Percentiles rank a stretch among this genome's conserved stretches.
These are phyloP conservation scores for apple (Malus domestica) DNA, from an alignment of 306 rosid genomes.

Conservation along the genomic window ASM211411v1 NC_041793.1:32863001-32863500, in stretches of 20 bases:
- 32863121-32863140: conserved; percentile 19
- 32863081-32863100: conserved; percentile 24
- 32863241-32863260: conserved; percentile 33
- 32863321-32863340: conserved; percentile 35
- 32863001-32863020: conserved; percentile 36
- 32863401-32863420: conserved; percentile 36
- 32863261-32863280: conserved; percentile 26
- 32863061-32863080: conserved; percentile 42
- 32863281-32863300: conserved; percentile 29
- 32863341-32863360: conserved; percentile 95
- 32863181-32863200: conserved; percentile 39
- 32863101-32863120: conserved; percentile 20
- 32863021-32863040: conserved; percentile 26
- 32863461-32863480: conserved; percentile 51
- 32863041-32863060: conserved; percentile 38
- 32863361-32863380: conserved; percentile 94
- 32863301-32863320: conserved; percentile 30
- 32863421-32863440: conserved; percentile 39
- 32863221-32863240: conserved; percentile 30
- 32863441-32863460: conserved; percentile 42
- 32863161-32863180: conserved; percentile 35
- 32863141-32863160: conserved; percentile 34
- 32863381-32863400: conserved; percentile 49
- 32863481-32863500: conserved; percentile 57
- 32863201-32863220: conserved; percentile 21